phyloP scores from a whole-genome alignment of 2,329 filamentous ascomycete species.

The Trichophyton schoenleinii region DNA sequence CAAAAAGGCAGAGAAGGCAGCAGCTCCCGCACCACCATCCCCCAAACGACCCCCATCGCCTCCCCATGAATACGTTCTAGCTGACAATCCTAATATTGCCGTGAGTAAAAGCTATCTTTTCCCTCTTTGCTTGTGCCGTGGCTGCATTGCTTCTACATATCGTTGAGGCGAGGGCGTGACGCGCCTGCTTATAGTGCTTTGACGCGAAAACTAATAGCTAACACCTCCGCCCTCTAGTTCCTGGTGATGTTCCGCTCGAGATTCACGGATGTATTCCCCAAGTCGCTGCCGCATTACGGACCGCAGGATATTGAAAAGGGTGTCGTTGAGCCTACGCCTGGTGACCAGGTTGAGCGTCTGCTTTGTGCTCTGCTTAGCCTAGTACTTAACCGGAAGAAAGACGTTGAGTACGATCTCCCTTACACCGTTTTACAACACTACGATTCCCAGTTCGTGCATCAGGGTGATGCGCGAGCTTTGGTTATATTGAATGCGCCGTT shows the following conservation, averaged over 20 bases:
- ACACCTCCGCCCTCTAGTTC: conserved; percentile 49
- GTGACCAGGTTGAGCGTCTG: conserved; percentile 74
- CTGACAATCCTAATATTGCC: conserved; percentile 83
- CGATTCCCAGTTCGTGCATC: neutral
- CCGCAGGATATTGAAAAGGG: conserved; percentile 91
- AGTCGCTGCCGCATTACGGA: conserved; percentile 76
- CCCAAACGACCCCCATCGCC: conserved; percentile 77
- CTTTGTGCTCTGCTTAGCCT: conserved; percentile 80
- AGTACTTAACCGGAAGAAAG: conserved; percentile 92
- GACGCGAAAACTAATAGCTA: conserved; percentile 17
- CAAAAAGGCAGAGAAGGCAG: conserved; percentile 41
- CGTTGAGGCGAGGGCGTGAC: neutral
- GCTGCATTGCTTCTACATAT: neutral
- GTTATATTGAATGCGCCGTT: neutral
- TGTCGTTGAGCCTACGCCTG: conserved; percentile 62
- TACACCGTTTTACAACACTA: conserved; percentile 13
- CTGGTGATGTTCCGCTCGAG: conserved; percentile 96
- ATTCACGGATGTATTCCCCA: conserved; percentile 79
- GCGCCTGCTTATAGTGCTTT: conserved; percentile 1
- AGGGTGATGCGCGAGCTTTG: neutral
- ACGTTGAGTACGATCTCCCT: conserved; percentile 68
- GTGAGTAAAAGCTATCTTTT: conserved; percentile 45
- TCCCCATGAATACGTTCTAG: conserved; percentile 76
- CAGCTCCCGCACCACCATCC: conserved; percentile 53
- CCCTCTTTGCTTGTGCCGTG: neutral